Evolutionary conservation across 371 early-diverging fungal genomes (phyloP), one percentile per base, ranked within the genome.

Genomic region (Mucor saturninus): DNA sequence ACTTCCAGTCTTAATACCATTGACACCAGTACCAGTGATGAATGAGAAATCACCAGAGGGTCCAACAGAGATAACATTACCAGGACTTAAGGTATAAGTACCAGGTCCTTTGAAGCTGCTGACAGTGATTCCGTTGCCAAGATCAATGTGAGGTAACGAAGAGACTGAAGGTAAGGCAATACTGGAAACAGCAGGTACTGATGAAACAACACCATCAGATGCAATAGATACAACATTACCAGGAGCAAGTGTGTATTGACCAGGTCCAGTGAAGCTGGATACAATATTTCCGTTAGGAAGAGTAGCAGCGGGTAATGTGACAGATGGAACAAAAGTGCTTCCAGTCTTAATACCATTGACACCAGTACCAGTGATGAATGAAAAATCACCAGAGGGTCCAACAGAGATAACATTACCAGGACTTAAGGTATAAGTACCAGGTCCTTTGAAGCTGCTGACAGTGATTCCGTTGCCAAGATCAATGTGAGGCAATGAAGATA

Each of bases 371-470:
- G 35, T 35, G 35, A 35, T 8, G 14, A 3, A 58, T 28, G 45
- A 32, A 3, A 49, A 10, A 4, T 26, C 59, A 26, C 59, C 59
- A 37, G 26, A 37, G 10, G 26, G 8, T n/a, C n/a, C 39, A 46
- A 61, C 45, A 10, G 55, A 54, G 3, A 39, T 7, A 13, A 59
- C 51, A 40, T 52, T 59, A 31, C 60, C 60, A 42, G 60, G 60
- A 9, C 39, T 29, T 8, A 8, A 54, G 32, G 61, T 54, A 13
- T 61, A 61, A n/a, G n/a, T 10, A 3, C 61, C 61, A 43, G 35
- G 35, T 6, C 35, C 35, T 35, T 4, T 35, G 35, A 35, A 35
- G 35, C 35, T 35, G 35, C 35, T 35, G 8, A 35, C 35, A 35
- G 35, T 35, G 35, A 35, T 35, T 35, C n/a, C 43, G 5, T 13